Evolutionary conservation across 169 alveolate species (phyloP), one percentile per base, ranked within the genome.

Genomic region (Blepharisma undulans): DNA sequence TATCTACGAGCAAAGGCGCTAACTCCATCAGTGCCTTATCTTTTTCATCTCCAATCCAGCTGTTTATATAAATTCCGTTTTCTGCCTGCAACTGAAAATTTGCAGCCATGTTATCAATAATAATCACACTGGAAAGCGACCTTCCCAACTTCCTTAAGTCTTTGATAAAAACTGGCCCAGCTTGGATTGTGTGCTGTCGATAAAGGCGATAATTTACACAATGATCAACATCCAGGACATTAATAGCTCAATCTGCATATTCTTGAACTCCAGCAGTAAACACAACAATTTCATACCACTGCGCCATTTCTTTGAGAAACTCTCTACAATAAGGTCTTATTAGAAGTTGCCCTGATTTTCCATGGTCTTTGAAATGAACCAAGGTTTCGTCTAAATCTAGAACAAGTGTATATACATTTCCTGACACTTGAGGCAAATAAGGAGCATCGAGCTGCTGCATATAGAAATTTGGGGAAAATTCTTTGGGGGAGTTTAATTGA

Each of bases 331-430:
- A 94, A 10, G 99, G 99, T 66, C 99, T 92, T 6, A 97, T 97
- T 71, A 95, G 93, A 85, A 96, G 96, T 87, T 91, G 82, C 4
- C 99, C 99, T 66, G 96, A 97, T n/a, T 93, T 91, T 33, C 93
- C 89, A 33, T 90, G 95, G 79, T 95, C 97, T 82, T 90, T 92
- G 91, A 95, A 97, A 93, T 97, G 99, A 33, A 97, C 98, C 82
- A 97, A 91, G 81, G 99, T 97, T 90, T 97, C 98, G 95, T 98
- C 99, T 30, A 98, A 89, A 94, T 98, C 99, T 27, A 98, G 93
- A 1, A 98, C 98, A 27, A 97, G 84, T 34, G 98, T 95, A 90
- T 96, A 98, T 4, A 21, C 77, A 32, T 60, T 34, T n/a, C 27
- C 34, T 21, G 61, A 22, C 7, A 74, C 29, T 32, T 78, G 61